Conservation (phyloP, 2,329 filamentous ascomycete genomes). For the Periconia macrospinosa region DNA sequence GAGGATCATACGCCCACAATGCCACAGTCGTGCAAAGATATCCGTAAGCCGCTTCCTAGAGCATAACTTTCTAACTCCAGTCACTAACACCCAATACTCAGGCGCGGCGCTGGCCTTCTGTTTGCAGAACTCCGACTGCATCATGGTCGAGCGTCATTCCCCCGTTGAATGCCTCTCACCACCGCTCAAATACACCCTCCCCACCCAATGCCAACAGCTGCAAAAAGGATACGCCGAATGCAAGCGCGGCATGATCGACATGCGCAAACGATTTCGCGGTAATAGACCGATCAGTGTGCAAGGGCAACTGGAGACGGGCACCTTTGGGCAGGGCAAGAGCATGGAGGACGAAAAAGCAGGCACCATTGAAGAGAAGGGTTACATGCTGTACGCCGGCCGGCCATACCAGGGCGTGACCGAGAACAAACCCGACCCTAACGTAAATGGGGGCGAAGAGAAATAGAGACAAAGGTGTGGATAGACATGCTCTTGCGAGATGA, state of each 20-base stretch:
- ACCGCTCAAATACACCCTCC: constrained; percentile 79
- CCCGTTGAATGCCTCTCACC: constrained; percentile 85
- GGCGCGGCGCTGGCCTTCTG: constrained; percentile 91
- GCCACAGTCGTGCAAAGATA: constrained; percentile 96
- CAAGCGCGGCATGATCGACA: constrained; percentile 94
- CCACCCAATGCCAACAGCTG: constrained; percentile 86
- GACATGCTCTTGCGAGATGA: background rate
- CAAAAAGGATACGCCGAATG: constrained; percentile 90
- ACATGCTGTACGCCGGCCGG: constrained; percentile 42
- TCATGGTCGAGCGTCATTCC: constrained; percentile 86
- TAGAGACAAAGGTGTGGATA: background rate
- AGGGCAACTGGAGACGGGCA: constrained; percentile 36
- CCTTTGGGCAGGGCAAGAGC: constrained; percentile 29
- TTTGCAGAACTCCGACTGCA: constrained; percentile 94
- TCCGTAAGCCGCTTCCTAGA: constrained; percentile 64
- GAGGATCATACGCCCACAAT: constrained; percentile 51
- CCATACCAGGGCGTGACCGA: constrained; percentile 32
- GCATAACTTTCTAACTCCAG: background rate
- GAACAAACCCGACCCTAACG: constrained; percentile 9
- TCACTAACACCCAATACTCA: constrained; percentile 44
- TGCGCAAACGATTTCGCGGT: constrained; percentile 96
- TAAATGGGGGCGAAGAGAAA: background rate
- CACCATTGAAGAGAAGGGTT: constrained; percentile 42
- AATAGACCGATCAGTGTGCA: constrained; percentile 73
- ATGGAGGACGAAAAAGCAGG: constrained; percentile 38